Conservation (phyloP, 1,139 yeast species). For the Candida mesenterica region DNA sequence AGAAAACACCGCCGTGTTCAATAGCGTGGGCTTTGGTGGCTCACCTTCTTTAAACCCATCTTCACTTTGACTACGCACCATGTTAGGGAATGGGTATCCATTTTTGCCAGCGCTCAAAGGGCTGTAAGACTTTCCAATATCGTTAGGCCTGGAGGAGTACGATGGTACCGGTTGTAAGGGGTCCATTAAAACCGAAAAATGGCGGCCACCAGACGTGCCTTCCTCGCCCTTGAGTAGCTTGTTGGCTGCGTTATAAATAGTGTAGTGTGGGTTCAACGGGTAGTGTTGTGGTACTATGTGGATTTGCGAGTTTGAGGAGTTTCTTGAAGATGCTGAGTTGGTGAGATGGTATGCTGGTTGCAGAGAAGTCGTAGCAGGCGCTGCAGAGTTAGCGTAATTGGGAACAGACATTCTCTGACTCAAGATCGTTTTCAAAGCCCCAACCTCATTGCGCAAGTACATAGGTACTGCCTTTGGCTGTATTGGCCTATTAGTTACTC, state of each 20-base stretch:
- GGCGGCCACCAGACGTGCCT: slow-evolving; percentile 14
- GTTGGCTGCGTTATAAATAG: slow-evolving; percentile 22
- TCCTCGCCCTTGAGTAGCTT: slow-evolving; percentile 10
- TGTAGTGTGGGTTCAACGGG: slow-evolving; percentile 38
- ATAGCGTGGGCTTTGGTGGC: not conserved
- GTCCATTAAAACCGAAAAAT: slow-evolving; percentile 32
- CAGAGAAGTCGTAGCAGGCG: slow-evolving; percentile 5
- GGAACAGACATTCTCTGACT: slow-evolving; percentile 11
- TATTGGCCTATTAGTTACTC: too few species aligned
- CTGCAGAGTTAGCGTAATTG: not conserved
- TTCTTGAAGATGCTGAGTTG: slow-evolving; percentile 13
- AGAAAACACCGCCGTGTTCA: slow-evolving; percentile 1
- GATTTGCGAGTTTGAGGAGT: slow-evolving; percentile 20
- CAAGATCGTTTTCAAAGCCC: slow-evolving; percentile 12
- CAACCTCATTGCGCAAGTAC: slow-evolving; percentile 12
- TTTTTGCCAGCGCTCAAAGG: slow-evolving; percentile 14
- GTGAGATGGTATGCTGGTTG: slow-evolving; percentile 15
- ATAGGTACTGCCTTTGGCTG: too few species aligned
- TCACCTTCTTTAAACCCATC: not conserved
- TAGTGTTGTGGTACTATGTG: slow-evolving; percentile 34
- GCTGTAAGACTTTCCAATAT: slow-evolving; percentile 12
- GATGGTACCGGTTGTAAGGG: slow-evolving; percentile 34
- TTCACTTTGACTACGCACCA: slow-evolving; percentile 6
- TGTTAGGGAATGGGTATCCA: slow-evolving; percentile 16
- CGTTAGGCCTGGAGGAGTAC: not conserved